Evolutionary conservation across 1,139 yeast species (phyloP).

Genomic region (Pichia sp.): DNA sequence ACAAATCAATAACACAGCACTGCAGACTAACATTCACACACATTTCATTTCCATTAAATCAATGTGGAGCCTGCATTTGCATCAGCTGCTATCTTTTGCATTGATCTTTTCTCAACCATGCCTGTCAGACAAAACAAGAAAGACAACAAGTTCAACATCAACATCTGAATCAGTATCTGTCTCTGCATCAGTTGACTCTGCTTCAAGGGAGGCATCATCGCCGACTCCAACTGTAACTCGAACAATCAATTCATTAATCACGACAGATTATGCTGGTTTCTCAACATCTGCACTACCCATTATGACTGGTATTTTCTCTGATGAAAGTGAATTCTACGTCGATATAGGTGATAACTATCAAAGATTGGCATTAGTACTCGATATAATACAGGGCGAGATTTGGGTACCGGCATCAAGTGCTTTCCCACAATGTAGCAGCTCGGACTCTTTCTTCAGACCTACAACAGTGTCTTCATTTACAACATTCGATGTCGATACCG

Average conservation of each 20-base stretch:
- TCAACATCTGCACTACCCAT: conserved; percentile 11
- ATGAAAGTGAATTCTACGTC: conserved; percentile 25
- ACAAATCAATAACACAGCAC: no score
- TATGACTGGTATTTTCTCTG: conserved; percentile 5
- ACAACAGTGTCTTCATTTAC: conserved; percentile 3
- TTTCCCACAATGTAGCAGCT: conserved; percentile 21
- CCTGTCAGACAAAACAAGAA: no score
- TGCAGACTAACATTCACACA: no score
- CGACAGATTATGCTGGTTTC: background rate
- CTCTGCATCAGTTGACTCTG: background rate
- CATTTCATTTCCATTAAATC: no score
- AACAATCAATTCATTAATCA: background rate
- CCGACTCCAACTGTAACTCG: background rate
- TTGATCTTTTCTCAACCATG: background rate
- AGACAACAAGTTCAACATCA: conserved; percentile 4
- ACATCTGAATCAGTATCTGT: conserved; percentile 2
- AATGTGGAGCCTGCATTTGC: no score
- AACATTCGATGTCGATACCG: background rate
- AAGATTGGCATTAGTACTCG: conserved; percentile 31
- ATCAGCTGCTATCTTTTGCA: no score
- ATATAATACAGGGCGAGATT: conserved; percentile 35
- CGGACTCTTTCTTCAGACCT: background rate
- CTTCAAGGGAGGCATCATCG: background rate
- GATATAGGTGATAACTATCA: conserved; percentile 34
- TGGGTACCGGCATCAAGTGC: conserved; percentile 33